Percentiles rank a stretch among this genome's conserved stretches.
phyloP scores from a whole-genome alignment of 495 filamentous ascomycete genomes.

The Aspergillus taichungensis region DNA sequence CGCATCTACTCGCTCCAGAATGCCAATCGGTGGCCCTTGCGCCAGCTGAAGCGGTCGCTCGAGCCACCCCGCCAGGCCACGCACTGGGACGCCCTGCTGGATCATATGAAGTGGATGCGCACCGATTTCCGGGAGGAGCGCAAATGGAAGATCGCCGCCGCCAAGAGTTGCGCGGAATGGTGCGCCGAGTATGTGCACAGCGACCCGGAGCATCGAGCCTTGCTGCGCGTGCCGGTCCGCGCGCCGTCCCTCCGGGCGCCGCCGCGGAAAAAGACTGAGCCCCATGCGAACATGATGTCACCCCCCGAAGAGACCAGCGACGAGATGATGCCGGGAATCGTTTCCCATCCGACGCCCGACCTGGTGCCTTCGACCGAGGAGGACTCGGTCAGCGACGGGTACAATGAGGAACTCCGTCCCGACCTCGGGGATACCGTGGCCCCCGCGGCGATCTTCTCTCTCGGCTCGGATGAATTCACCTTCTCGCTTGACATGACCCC shows the following conservation, averaged over 20 bases:
- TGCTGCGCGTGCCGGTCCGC: conserved; percentile 56
- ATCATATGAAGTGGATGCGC: conserved; percentile 95
- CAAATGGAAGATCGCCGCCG: conserved; percentile 83
- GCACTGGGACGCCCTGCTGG: conserved; percentile 78
- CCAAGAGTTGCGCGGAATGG: conserved; percentile 63
- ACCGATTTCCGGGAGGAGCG: conserved; percentile 91
- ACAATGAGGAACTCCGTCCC: conserved; percentile 36
- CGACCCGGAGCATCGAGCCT: conserved; percentile 47
- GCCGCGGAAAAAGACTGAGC: conserved; percentile 8
- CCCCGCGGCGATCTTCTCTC: conserved; percentile 72
- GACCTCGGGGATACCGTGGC: conserved; percentile 34
- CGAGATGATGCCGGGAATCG: conserved; percentile 14
- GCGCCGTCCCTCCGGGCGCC: conserved; percentile 19
- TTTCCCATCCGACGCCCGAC: conserved; percentile 57
- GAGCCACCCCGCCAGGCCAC: conserved; percentile 68
- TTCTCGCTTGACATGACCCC: conserved; percentile 71
- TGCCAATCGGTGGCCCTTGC: conserved; percentile 80
- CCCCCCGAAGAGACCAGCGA: conserved; percentile 26
- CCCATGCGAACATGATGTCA: conserved; percentile 15
- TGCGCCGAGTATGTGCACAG: conserved; percentile 74
- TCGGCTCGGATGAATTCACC: conserved; percentile 71
- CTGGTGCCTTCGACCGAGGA: conserved; percentile 57
- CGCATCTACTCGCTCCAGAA: conserved; percentile 83
- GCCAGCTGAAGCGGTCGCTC: conserved; percentile 68
- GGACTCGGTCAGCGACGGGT: conserved; percentile 42